These are phyloP conservation scores for Striga asiatica DNA, from an alignment of 257 asterid genomes.

Conservation along the genomic window DNA sequence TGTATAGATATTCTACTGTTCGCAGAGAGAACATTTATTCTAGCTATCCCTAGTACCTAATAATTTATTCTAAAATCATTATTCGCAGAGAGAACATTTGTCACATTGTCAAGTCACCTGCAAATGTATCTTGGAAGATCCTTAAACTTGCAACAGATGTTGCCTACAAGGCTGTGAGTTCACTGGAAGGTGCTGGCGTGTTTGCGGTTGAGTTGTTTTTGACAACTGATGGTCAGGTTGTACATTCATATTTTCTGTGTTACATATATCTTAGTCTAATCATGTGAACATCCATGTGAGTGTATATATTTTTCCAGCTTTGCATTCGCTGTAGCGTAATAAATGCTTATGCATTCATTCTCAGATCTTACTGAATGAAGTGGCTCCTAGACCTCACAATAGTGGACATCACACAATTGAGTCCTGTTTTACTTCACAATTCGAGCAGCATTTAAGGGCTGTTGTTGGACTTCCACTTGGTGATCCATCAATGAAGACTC, in stretches of 20 bases:
- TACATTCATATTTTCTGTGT: constrained; percentile 4
- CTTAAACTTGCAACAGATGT: constrained; percentile 74
- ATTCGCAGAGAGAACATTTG: constrained; percentile 79
- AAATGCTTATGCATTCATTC: constrained; percentile 13
- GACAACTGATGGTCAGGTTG: constrained; percentile 87
- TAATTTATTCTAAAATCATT: background rate
- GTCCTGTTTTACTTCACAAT: constrained; percentile 85
- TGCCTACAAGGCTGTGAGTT: constrained; percentile 68
- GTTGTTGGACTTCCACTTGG: constrained; percentile 95
- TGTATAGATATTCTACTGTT: background rate
- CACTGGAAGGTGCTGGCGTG: constrained; percentile 94
- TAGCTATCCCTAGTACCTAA: background rate
- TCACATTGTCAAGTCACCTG: constrained; percentile 92
- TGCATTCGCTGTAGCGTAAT: constrained; percentile 3
- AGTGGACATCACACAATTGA: constrained; percentile 97
- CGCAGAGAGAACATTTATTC: too few relatives aligned
- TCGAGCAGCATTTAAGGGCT: constrained; percentile 91
- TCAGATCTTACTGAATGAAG: constrained; percentile 85
- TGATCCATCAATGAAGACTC: constrained; percentile 78
- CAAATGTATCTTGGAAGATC: constrained; percentile 68
- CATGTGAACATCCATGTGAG: background rate
- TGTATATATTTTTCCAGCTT: constrained; percentile 4
- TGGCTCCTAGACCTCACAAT: constrained; percentile 98
- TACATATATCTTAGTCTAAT: too few relatives aligned
- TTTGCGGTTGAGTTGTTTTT: constrained; percentile 90